Evolutionary conservation across 2,329 filamentous ascomycete genomes (phyloP).

Genomic region (Talaromyces verruculosus): DNA sequence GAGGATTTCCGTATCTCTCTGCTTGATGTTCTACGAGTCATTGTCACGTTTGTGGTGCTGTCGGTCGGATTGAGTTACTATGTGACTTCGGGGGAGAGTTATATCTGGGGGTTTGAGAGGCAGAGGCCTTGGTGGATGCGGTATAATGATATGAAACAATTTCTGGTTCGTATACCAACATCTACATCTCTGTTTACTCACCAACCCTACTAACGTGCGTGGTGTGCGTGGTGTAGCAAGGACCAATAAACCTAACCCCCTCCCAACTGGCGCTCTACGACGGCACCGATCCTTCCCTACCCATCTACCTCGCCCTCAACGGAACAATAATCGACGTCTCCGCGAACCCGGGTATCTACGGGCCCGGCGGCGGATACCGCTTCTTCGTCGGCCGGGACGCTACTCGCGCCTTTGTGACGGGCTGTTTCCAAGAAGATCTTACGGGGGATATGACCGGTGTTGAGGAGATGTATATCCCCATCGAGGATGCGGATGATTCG

Average conservation of each 20-base stretch:
- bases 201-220: neutral
- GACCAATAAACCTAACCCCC: slow-evolving; percentile 70
- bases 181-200: neutral
- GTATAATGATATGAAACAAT: slow-evolving; percentile 58
- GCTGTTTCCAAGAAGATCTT: slow-evolving; percentile 83
- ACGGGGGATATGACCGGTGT: slow-evolving; percentile 82
- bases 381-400: slow-evolving; percentile 87
- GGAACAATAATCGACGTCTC: slow-evolving; percentile 66
- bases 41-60: slow-evolving; percentile 65
- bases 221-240: slow-evolving; percentile 37
- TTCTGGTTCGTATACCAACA: slow-evolving; percentile 55
- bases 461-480: slow-evolving; percentile 75
- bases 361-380: slow-evolving; percentile 80
- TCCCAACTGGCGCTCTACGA: slow-evolving; percentile 72
- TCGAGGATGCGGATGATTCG: slow-evolving; percentile 59
- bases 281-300: slow-evolving; percentile 70
- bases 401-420: slow-evolving; percentile 83
- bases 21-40: slow-evolving; percentile 67
- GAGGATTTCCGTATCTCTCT: slow-evolving; percentile 40
- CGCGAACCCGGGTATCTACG: slow-evolving; percentile 61
- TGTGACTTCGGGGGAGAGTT: slow-evolving; percentile 67
- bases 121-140: slow-evolving; percentile 60
- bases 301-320: slow-evolving; percentile 85
- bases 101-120: slow-evolving; percentile 62
- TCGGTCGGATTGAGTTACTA: slow-evolving; percentile 74